Base-by-base conservation (phyloP, 345 rosid species). In the Citrus glauca region DNA sequence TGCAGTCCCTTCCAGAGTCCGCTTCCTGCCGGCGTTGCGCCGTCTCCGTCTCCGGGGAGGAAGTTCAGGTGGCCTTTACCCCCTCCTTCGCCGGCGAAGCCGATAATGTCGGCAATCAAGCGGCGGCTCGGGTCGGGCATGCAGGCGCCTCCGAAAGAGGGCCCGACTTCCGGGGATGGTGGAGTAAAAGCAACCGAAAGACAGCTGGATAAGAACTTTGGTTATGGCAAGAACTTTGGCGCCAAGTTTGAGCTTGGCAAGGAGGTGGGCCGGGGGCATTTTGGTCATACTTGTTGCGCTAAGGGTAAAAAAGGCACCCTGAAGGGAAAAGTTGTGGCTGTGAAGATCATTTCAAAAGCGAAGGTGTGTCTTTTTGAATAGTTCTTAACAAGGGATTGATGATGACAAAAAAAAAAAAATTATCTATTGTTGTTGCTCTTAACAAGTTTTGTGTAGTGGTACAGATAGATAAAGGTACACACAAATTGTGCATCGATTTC, bases 71-170 rank as follows among this genome's bases (percentile, higher is more conserved):
- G 94, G 94, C 99, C 99, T 7, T 87, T 94, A 42, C 98, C 98
- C 66, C 99, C 98, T 68, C 98, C 98, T 37, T 94, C 99, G 1
- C 99, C 98, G 38, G 99, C 98, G 7, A 93, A 91, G 88, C 99
- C 97, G 67, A 97, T 97, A 75, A 86, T 90, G 90, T 82, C 90
- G 71, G 94, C 94, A 76, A 83, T 92, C 75, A 88, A 76, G 83
- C 85, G 82, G 83, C 84, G 87, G 70, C 77, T 87, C 35, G 93
- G 88, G 76, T 62, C 70, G 80, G 88, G 73, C 56, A 82, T 55
- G 82, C 79, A 45, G 77, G 73, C 69, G 17, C 16, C 5, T 77
- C 88, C 91, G 19, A 90, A 85, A 75, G 94, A 89, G 72, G 92
- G 88, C 56, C 86, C 97, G 32, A 91, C 92, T 68, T 86, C 90